Evolutionary conservation across 495 filamentous ascomycete species (phyloP).

Genomic region (Neohortaea acidophila): DNA sequence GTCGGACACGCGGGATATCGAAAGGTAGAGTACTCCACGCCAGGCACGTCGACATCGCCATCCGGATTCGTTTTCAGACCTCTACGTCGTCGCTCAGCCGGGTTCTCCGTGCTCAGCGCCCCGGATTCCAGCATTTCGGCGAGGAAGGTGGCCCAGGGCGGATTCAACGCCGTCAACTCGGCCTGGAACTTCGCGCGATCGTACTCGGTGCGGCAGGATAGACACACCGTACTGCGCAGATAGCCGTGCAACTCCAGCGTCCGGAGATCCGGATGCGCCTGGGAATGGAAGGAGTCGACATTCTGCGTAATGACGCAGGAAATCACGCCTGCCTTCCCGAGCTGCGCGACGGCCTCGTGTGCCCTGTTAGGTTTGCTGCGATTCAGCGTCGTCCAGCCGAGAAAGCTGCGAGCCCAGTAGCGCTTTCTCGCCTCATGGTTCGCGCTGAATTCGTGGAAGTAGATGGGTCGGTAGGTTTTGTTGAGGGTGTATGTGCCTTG

Average conservation of each 20-base stretch:
- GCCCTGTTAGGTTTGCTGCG: constrained; percentile 65
- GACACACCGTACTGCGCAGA: constrained; percentile 63
- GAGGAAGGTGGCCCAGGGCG: constrained; percentile 69
- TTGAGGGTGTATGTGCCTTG: constrained; percentile 89
- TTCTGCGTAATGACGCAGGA: constrained; percentile 78
- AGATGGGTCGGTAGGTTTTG: constrained; percentile 77
- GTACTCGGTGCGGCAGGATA: constrained; percentile 40
- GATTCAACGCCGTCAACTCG: constrained; percentile 65
- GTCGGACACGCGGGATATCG: constrained; percentile 78
- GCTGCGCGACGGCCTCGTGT: constrained; percentile 56
- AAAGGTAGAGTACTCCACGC: constrained; percentile 75
- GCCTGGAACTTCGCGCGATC: constrained; percentile 55
- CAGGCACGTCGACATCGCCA: constrained; percentile 84
- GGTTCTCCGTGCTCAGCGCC: constrained; percentile 63
- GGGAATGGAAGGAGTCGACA: constrained; percentile 82
- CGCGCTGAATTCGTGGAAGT: constrained; percentile 71
- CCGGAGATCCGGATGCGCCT: constrained; percentile 55
- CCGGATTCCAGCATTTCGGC: constrained; percentile 52
- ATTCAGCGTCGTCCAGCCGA: constrained; percentile 73
- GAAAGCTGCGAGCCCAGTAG: constrained; percentile 90
- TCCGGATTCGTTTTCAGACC: constrained; percentile 81
- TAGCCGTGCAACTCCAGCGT: constrained; percentile 87
- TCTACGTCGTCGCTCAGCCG: constrained; percentile 46
- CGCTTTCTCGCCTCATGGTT: constrained; percentile 79
- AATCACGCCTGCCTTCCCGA: constrained; percentile 57